Evolutionary conservation across 2,329 filamentous ascomycete species (phyloP).

Genomic region (Trichoderma simmonsii): DNA sequence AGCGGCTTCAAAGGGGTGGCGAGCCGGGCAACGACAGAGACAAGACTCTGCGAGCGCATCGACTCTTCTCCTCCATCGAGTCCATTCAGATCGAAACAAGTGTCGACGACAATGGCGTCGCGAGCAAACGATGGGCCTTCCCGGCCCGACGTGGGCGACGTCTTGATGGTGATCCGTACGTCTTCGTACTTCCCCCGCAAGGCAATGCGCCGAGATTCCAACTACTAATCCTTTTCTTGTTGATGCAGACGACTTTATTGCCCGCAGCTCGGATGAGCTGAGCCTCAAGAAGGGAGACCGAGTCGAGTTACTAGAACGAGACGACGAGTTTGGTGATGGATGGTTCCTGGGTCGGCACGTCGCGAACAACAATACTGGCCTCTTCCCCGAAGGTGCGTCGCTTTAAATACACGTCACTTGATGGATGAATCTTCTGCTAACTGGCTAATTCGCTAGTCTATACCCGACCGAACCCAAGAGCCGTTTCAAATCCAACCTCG

Average conservation of each 20-base stretch:
- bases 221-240: constrained; percentile 17
- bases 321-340: constrained; percentile 85
- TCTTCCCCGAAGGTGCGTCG: constrained; percentile 75
- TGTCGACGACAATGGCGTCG: constrained; percentile 34
- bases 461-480: constrained; percentile 56
- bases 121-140: constrained; percentile 36
- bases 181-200: constrained; percentile 20
- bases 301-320: constrained; percentile 77
- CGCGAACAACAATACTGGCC: constrained; percentile 68
- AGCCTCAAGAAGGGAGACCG: constrained; percentile 81
- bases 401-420: constrained; percentile 13
- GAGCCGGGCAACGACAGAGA: not conserved
- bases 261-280: constrained; percentile 89
- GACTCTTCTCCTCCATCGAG: not conserved
- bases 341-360: constrained; percentile 79
- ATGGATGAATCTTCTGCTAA: constrained; percentile 28
- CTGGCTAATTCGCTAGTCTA: constrained; percentile 44
- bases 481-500: constrained; percentile 46
- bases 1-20: constrained; percentile 10
- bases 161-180: constrained; percentile 70
- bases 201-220: constrained; percentile 8
- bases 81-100: not conserved
- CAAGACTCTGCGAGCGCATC: not conserved
- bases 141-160: constrained; percentile 62
- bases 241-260: constrained; percentile 78